Percentiles rank a stretch among this genome's conserved stretches.
Conservation (phyloP, 495 filamentous ascomycete species). For the Saxophila tyrrhenica region DNA sequence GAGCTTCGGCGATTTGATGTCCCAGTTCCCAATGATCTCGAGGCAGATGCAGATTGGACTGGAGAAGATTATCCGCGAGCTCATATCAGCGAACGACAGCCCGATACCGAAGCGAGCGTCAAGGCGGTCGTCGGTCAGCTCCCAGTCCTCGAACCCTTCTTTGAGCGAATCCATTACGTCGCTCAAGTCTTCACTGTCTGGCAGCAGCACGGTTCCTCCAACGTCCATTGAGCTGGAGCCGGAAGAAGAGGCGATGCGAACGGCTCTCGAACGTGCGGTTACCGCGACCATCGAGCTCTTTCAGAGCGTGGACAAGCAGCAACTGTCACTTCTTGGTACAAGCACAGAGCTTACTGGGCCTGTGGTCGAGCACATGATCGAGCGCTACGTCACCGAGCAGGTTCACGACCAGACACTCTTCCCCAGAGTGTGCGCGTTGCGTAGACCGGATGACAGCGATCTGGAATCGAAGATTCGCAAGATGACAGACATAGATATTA, state of each 20-base stretch:
- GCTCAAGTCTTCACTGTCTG: slow-evolving; percentile 20
- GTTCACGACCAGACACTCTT: slow-evolving; percentile 79
- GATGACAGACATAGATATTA: slow-evolving; percentile 88
- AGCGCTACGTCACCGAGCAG: slow-evolving; percentile 89
- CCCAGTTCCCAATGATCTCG: slow-evolving; percentile 91
- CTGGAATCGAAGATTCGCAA: slow-evolving; percentile 80
- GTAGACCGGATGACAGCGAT: slow-evolving; percentile 74
- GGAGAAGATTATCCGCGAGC: slow-evolving; percentile 82
- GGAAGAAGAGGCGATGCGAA: slow-evolving; percentile 78
- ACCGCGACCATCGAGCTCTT: slow-evolving; percentile 93
- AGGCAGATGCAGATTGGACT: slow-evolving; percentile 91
- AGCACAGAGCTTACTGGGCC: slow-evolving; percentile 91
- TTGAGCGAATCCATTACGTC: slow-evolving; percentile 19
- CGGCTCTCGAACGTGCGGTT: slow-evolving; percentile 78
- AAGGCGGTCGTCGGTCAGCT: slow-evolving; percentile 30
- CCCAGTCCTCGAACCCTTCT: slow-evolving; percentile 18
- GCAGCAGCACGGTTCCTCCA: slow-evolving; percentile 19
- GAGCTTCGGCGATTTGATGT: slow-evolving; percentile 80
- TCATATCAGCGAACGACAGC: slow-evolving; percentile 72
- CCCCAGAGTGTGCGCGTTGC: slow-evolving; percentile 67
- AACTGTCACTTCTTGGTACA: slow-evolving; percentile 79
- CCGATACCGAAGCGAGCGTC: slow-evolving; percentile 67
- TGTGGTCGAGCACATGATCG: slow-evolving; percentile 82
- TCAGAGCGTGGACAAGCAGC: slow-evolving; percentile 88
- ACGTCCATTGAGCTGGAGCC: slow-evolving; percentile 48